Percentiles rank a stretch among this genome's conserved stretches.
These are phyloP conservation scores for Pseudozyma thailandica DNA, from an alignment of 1,284 basidiomycete species.

Conservation along the genomic window DNA sequence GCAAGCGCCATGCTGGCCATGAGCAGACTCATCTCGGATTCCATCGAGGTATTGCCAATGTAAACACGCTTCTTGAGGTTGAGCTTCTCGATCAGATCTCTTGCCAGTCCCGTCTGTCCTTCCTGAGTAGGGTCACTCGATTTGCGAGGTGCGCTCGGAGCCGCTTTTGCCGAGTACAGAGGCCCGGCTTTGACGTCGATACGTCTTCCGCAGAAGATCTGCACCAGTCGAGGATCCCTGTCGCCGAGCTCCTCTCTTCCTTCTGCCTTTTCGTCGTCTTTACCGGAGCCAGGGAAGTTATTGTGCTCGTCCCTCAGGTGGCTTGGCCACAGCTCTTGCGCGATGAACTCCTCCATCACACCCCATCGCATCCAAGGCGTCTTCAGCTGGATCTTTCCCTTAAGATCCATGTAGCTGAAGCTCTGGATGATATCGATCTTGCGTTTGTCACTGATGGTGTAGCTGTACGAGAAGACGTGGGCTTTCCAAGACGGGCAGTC, in stretches of 20 bases:
- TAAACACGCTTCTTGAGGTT: slow-evolving; percentile 86
- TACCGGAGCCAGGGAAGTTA: slow-evolving; percentile 39
- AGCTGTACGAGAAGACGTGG: slow-evolving; percentile 58
- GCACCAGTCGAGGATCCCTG: slow-evolving; percentile 53
- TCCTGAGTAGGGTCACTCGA: slow-evolving; percentile 48
- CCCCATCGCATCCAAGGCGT: slow-evolving; percentile 81
- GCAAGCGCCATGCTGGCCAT: slow-evolving; percentile 96
- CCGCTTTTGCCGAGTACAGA: slow-evolving; percentile 20
- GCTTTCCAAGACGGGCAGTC: slow-evolving; percentile 58
- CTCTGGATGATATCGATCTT: slow-evolving; percentile 75
- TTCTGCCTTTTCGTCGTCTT: slow-evolving; percentile 24
- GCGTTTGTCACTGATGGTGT: slow-evolving; percentile 48
- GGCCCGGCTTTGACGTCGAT: slow-evolving; percentile 34
- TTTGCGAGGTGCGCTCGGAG: slow-evolving; percentile 23
- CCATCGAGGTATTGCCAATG: slow-evolving; percentile 98
- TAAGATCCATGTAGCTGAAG: slow-evolving; percentile 86
- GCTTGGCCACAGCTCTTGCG: slow-evolving; percentile 37
- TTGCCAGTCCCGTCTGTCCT: slow-evolving; percentile 46
- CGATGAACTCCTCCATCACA: slow-evolving; percentile 87
- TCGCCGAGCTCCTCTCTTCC: slow-evolving; percentile 48
- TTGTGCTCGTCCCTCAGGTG: slow-evolving; percentile 38
- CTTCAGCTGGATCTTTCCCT: slow-evolving; percentile 85
- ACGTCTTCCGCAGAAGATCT: slow-evolving; percentile 56
- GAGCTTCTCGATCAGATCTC: slow-evolving; percentile 67
- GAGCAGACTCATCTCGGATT: slow-evolving; percentile 89